phyloP scores from a whole-genome alignment of 768 basidiomycete genomes.

The Macrocybe gigantea region DNA sequence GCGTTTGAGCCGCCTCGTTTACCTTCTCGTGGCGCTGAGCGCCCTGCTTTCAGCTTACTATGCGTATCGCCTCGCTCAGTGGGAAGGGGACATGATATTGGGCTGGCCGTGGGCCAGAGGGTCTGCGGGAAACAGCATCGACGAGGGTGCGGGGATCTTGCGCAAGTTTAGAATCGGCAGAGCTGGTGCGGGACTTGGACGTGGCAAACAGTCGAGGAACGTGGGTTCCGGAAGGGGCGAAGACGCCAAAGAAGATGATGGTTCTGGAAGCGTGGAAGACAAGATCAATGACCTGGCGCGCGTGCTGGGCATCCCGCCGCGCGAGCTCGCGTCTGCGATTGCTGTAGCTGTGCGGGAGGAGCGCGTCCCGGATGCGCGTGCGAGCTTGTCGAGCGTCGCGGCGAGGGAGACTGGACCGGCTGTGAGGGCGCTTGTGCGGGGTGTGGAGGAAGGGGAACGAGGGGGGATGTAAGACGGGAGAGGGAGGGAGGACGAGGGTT shows the following conservation, averaged over 20 bases:
- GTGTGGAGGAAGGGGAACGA: slow-evolving; percentile 10
- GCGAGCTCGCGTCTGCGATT: slow-evolving; percentile 59
- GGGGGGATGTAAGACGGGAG: no score
- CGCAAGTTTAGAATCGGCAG: background rate
- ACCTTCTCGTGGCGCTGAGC: slow-evolving; percentile 35
- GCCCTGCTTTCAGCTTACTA: slow-evolving; percentile 44
- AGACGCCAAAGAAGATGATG: slow-evolving; percentile 1
- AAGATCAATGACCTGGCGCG: slow-evolving; percentile 55
- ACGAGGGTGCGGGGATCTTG: background rate
- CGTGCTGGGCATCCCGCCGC: slow-evolving; percentile 55
- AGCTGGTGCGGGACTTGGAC: background rate
- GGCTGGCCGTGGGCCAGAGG: slow-evolving; percentile 56
- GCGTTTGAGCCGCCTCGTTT: slow-evolving; percentile 44
- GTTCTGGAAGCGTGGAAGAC: slow-evolving; percentile 38
- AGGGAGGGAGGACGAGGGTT: no score
- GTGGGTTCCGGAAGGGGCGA: slow-evolving; percentile 3
- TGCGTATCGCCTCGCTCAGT: slow-evolving; percentile 40
- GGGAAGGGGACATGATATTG: slow-evolving; percentile 47
- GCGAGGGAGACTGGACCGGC: slow-evolving; percentile 40
- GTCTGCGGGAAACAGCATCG: slow-evolving; percentile 21
- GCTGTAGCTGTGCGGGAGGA: slow-evolving; percentile 52
- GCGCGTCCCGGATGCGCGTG: slow-evolving; percentile 39
- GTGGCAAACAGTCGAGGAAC: background rate
- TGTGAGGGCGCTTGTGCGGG: slow-evolving; percentile 32
- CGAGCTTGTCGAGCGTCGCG: slow-evolving; percentile 50